A percentile compares a stretch with the other conserved stretches of the same genome.
These are phyloP conservation scores for Emmonsiellopsis sp. DNA, from an alignment of 2,329 filamentous ascomycete genomes.

Conservation along the genomic window DNA sequence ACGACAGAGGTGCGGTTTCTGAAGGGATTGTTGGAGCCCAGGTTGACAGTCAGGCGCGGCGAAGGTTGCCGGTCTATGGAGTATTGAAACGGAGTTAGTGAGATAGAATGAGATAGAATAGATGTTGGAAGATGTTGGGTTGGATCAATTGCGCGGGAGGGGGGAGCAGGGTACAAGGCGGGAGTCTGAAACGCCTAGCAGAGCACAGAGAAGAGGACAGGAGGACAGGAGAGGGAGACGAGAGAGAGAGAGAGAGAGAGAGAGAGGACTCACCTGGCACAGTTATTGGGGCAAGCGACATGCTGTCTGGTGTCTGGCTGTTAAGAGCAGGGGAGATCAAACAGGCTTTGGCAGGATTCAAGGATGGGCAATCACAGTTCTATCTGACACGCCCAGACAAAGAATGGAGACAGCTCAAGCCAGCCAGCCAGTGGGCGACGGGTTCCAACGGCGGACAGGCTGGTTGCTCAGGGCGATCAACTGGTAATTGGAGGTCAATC, in stretches of 20 bases:
- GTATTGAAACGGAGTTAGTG: conserved; percentile 5
- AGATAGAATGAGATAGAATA: too few species aligned
- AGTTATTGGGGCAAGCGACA: conserved; percentile 19
- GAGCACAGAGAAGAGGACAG: neutral
- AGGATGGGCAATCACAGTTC: neutral
- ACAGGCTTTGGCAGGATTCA: neutral
- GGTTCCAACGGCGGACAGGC: too few species aligned
- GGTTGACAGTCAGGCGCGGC: conserved; percentile 22
- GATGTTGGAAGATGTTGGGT: too few species aligned
- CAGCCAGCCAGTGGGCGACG: too few species aligned
- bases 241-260: too few species aligned
- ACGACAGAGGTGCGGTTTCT: conserved; percentile 34
- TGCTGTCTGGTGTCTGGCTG: conserved; percentile 2
- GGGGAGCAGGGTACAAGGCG: neutral
- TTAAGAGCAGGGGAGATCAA: neutral
- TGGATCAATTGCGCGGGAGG: conserved; percentile 1
- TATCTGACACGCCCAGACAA: neutral
- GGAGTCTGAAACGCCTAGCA: conserved; percentile 1
- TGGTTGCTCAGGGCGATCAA: too few species aligned
- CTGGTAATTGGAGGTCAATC: neutral
- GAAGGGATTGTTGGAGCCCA: conserved; percentile 43
- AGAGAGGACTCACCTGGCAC: conserved; percentile 17
- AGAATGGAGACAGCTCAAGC: too few species aligned
- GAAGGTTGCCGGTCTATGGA: conserved; percentile 24
- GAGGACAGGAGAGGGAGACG: neutral